phyloP scores from a whole-genome alignment of 106 monocot genomes.

The Phalaenopsis equestris region DNA sequence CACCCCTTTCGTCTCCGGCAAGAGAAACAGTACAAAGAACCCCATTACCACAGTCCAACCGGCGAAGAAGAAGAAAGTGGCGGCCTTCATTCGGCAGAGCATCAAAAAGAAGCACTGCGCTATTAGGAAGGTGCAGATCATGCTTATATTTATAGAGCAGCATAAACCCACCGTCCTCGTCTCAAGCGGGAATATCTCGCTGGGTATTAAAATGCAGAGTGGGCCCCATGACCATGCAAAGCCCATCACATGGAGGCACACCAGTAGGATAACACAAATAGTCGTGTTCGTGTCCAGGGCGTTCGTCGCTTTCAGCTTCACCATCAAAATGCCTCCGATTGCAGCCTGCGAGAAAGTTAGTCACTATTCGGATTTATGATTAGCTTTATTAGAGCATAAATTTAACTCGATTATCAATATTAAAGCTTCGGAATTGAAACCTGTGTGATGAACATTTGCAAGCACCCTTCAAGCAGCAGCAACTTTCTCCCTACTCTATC shows the following conservation, averaged over 20 bases:
- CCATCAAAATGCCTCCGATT: slow-evolving; percentile 4
- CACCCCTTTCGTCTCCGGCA: slow-evolving; percentile 18
- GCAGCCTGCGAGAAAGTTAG: not conserved
- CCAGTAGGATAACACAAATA: slow-evolving; percentile 4
- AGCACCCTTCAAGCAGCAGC: slow-evolving; percentile 21
- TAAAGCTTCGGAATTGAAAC: too few species aligned
- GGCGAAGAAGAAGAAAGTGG: slow-evolving; percentile 16
- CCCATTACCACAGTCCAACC: slow-evolving; percentile 7
- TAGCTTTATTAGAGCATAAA: too few species aligned
- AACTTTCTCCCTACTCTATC: slow-evolving; percentile 13
- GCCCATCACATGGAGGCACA: slow-evolving; percentile 4
- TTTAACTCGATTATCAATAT: too few species aligned
- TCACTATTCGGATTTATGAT: not conserved
- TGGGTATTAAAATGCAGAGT: slow-evolving; percentile 9
- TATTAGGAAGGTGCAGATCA: slow-evolving; percentile 18
- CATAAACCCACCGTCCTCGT: slow-evolving; percentile 14
- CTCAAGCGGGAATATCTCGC: slow-evolving; percentile 19
- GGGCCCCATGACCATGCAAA: slow-evolving; percentile 11
- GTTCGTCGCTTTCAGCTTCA: slow-evolving; percentile 1
- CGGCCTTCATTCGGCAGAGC: slow-evolving; percentile 10
- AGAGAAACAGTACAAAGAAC: slow-evolving; percentile 9
- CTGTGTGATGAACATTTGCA: slow-evolving; percentile 16
- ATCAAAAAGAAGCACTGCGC: slow-evolving; percentile 16
- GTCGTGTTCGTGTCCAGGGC: not conserved
- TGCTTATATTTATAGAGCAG: slow-evolving; percentile 8